Percentiles rank a stretch among this genome's conserved stretches.
Conservation (phyloP, 1,284 basidiomycete genomes). For the Fomitiporia mediterranea region DNA sequence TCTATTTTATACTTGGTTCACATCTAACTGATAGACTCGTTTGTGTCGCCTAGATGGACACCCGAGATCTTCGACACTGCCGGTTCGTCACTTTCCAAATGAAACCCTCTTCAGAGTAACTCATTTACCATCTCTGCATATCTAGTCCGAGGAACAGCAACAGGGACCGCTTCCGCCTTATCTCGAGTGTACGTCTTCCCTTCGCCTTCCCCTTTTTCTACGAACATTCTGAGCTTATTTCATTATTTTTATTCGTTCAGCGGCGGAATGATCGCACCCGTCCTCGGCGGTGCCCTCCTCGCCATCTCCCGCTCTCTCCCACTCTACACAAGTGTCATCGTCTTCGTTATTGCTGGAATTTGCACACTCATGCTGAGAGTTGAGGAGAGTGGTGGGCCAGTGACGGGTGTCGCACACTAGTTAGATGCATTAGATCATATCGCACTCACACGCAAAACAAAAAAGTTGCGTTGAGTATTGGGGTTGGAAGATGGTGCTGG, state of each 20-base stretch:
- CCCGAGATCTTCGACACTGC: conserved; percentile 86
- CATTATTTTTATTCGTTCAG: conserved; percentile 35
- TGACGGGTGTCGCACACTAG: conserved; percentile 3
- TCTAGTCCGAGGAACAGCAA: conserved; percentile 82
- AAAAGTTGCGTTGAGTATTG: too few relatives aligned
- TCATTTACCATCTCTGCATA: background rate
- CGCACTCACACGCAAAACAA: too few relatives aligned
- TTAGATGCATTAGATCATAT: background rate
- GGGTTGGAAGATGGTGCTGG: too few relatives aligned
- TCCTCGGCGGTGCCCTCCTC: conserved; percentile 79
- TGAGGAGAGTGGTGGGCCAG: conserved; percentile 22
- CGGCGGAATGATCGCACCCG: conserved; percentile 87
- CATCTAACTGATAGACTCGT: conserved; percentile 8
- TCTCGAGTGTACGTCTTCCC: conserved; percentile 68
- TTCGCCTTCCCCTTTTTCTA: conserved; percentile 6
- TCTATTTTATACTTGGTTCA: conserved; percentile 20
- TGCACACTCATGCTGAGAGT: conserved; percentile 60
- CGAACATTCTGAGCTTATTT: conserved; percentile 14
- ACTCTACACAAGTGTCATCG: conserved; percentile 69
- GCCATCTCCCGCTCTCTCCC: conserved; percentile 70
- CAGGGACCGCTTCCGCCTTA: conserved; percentile 86
- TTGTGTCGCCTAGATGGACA: conserved; percentile 63
- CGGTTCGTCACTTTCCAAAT: conserved; percentile 38
- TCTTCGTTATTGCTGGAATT: conserved; percentile 65
- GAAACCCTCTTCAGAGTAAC: background rate